Evolutionary conservation across 148 eudicot species (phyloP).

Genomic region (Drosera capensis): DNA sequence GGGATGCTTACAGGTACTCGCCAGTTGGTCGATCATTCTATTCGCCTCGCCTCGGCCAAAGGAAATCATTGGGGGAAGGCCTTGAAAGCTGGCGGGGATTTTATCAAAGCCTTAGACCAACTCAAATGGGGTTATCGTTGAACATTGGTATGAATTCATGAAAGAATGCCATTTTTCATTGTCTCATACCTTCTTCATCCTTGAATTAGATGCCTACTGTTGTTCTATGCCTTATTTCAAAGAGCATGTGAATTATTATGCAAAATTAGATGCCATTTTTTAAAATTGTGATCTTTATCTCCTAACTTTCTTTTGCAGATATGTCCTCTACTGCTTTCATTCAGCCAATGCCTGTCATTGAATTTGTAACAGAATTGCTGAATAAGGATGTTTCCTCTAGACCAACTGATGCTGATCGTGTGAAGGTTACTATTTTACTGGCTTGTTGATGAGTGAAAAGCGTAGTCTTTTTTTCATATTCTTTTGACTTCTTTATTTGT

Average conservation of each 20-base stretch:
- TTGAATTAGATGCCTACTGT: neutral
- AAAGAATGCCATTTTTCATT: no score
- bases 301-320: conserved; percentile 21
- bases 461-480: neutral
- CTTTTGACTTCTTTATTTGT: neutral
- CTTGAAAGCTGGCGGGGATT: conserved; percentile 43
- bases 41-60: conserved; percentile 21
- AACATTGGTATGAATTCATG: conserved; percentile 30
- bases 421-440: conserved; percentile 29
- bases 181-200: no score
- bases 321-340: conserved; percentile 79
- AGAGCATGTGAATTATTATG: no score
- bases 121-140: conserved; percentile 45
- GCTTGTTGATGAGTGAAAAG: no score
- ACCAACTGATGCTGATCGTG: conserved; percentile 67
- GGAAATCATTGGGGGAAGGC: conserved; percentile 25
- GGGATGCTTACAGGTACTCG: no score
- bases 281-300: conserved; percentile 21
- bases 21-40: conserved; percentile 35
- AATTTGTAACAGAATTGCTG: conserved; percentile 51
- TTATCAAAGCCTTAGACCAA: conserved; percentile 51
- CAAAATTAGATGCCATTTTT: no score
- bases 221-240: no score
- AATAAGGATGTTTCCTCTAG: conserved; percentile 40
- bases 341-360: conserved; percentile 55